Evolutionary conservation across 495 filamentous ascomycete species (phyloP).

Genomic region (Sordaria brevicollis): DNA sequence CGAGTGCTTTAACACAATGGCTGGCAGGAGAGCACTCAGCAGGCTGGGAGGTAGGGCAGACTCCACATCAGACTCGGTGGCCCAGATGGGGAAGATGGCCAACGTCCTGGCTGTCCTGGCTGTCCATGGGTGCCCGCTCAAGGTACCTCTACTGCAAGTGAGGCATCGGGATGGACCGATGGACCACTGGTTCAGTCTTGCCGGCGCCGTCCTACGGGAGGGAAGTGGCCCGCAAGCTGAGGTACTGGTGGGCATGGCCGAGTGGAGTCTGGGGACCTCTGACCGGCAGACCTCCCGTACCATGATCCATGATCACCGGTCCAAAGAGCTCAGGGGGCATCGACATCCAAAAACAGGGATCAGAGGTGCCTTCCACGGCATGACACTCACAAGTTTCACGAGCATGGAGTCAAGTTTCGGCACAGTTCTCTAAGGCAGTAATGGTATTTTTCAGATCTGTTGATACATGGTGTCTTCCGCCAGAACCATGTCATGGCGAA

Average conservation of each 20-base stretch:
- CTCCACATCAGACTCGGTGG: too few relatives aligned
- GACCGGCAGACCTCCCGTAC: rapidly evolving
- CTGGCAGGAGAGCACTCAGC: too few relatives aligned
- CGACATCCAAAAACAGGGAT: background rate
- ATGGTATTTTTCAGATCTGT: background rate
- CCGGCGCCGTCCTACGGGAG: background rate
- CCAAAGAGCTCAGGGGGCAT: too few relatives aligned
- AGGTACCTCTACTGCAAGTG: background rate
- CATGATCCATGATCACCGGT: background rate
- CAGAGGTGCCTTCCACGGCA: background rate
- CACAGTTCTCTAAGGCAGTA: background rate
- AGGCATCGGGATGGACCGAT: background rate
- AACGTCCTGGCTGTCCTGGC: background rate
- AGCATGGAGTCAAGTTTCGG: background rate
- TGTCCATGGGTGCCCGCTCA: background rate
- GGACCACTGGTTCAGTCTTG: background rate
- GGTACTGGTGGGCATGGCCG: background rate
- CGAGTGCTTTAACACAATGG: too few relatives aligned
- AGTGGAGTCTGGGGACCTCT: background rate
- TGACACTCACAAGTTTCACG: background rate
- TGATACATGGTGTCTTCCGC: background rate
- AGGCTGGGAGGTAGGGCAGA: too few relatives aligned
- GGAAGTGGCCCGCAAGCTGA: background rate
- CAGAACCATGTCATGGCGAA: background rate
- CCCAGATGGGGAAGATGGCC: background rate